Evolutionary conservation across 2,329 filamentous ascomycete genomes (phyloP), one percentile per base, ranked within the genome.

Genomic region (Claviceps monticola): DNA sequence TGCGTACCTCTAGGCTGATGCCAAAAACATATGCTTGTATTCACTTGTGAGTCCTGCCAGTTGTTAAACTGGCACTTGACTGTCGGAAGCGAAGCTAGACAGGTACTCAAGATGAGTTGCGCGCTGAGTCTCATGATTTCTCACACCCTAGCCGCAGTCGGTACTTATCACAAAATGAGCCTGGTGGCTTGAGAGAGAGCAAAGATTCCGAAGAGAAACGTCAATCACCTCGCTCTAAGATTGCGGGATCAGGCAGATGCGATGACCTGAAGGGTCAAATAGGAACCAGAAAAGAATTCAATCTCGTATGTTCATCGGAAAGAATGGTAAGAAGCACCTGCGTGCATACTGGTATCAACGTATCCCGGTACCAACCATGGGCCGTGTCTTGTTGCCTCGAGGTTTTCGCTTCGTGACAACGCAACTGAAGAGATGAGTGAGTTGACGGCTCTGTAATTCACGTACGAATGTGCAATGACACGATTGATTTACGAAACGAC

Each of bases 1-100:
- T 11, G 26, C 42, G 39, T 59, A 71, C 71, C 70, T 67, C 71
- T 66, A 14, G 68, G 66, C 57, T 71, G 66, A 48, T 61, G 50
- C 82, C 82, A 85, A 47, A 63, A 64, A 61, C 80, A 84, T 61
- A 85, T 76, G 14, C 74, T 75, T 5, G 76, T 71, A 59, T 76
- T 81, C 50, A 78, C 65, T 61, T 83, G 76, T 39, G 66, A 64
- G 1, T 62, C 45, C n/a, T 58, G 50, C 79, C 79, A 83, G 26
- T 65, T 64, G 63, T 50, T 69, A 59, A 61, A 65, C 54, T 78
- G 76, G 17, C 69, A 73, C 19, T 51, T 47, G 26, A 51, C 51
- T 38, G 48, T 55, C 36, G 52, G 21, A 3, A 57, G 50, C 21
- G 54, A 45, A n/a, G 53, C 46, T n/a, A 58, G 56, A 49, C 57